phyloP scores from a whole-genome alignment of 2,329 filamentous ascomycete species.

The Eutypa lata region DNA sequence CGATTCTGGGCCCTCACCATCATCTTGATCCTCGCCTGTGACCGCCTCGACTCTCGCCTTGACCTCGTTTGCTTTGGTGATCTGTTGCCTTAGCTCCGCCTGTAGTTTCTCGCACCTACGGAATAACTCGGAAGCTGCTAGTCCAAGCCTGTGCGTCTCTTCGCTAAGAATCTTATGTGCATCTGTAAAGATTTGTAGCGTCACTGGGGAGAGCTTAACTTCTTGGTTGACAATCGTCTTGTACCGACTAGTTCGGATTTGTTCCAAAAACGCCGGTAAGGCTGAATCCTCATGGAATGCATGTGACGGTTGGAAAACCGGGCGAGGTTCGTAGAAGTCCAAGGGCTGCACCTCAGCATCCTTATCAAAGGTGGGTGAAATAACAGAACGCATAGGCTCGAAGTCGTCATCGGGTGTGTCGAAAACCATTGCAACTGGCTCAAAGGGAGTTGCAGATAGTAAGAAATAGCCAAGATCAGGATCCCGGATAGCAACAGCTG shows the following conservation, averaged over 20 bases:
- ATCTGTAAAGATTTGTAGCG: constrained; percentile 68
- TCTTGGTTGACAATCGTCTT: constrained; percentile 63
- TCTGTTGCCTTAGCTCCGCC: constrained; percentile 64
- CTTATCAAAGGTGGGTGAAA: constrained; percentile 40
- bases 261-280: constrained; percentile 54
- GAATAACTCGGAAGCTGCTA: constrained; percentile 71
- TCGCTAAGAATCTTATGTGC: constrained; percentile 68
- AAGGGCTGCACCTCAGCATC: constrained; percentile 44
- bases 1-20: constrained; percentile 46
- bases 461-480: constrained; percentile 64
- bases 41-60: constrained; percentile 65
- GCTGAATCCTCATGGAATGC: constrained; percentile 56
- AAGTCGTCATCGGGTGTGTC: constrained; percentile 55
- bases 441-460: constrained; percentile 56
- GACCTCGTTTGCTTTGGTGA: constrained; percentile 63
- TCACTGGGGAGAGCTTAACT: constrained; percentile 66
- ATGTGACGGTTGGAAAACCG: constrained; percentile 61
- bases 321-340: constrained; percentile 61
- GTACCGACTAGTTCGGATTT: constrained; percentile 56
- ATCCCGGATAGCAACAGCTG: constrained; percentile 52
- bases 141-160: constrained; percentile 66
- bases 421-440: constrained; percentile 57
- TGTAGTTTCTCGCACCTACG: constrained; percentile 66
- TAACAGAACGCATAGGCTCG: constrained; percentile 38
- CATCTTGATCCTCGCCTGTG: constrained; percentile 54